phyloP scores from a whole-genome alignment of 2,329 filamentous ascomycete genomes.

The Clarireedia homoeocarpa region DNA sequence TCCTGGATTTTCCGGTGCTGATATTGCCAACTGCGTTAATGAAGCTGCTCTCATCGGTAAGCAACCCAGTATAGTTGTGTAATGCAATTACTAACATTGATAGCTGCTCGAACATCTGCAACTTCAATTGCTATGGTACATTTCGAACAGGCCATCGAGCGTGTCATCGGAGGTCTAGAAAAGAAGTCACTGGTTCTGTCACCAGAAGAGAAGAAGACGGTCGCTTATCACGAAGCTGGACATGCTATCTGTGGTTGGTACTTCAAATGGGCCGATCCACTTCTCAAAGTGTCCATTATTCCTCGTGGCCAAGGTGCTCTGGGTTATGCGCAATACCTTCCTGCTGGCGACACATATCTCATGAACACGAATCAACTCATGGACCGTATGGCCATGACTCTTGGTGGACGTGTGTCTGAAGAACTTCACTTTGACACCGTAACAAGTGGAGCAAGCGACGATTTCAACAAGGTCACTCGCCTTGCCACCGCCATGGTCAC shows the following conservation, averaged over 20 bases:
- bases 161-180: slow-evolving; percentile 91
- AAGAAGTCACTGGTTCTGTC: slow-evolving; percentile 94
- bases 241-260: slow-evolving; percentile 99
- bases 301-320: slow-evolving; percentile 88
- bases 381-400: slow-evolving; percentile 99
- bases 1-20: slow-evolving; percentile 92
- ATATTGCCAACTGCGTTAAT: slow-evolving; percentile 98
- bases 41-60: slow-evolving; percentile 92
- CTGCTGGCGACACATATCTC: slow-evolving; percentile 81
- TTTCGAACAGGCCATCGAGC: slow-evolving; percentile 96
- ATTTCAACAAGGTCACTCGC: slow-evolving; percentile 96
- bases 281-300: slow-evolving; percentile 98
- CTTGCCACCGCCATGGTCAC: slow-evolving; percentile 98
- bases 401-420: slow-evolving; percentile 90
- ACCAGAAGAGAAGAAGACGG: slow-evolving; percentile 88
- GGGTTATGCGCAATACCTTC: slow-evolving; percentile 96
- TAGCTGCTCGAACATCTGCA: slow-evolving; percentile 77
- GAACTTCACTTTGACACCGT: slow-evolving; percentile 96
- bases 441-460: slow-evolving; percentile 88
- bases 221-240: slow-evolving; percentile 96
- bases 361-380: slow-evolving; percentile 95
- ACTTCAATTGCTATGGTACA: slow-evolving; percentile 78
- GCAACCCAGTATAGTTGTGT: slow-evolving; percentile 26
- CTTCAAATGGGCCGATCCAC: slow-evolving; percentile 90
- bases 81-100: slow-evolving; percentile 28